Evolutionary conservation across 164 flowering plant species (phyloP), one percentile per base, ranked within the genome.

Genomic region (Stephania yunnanensis): DNA sequence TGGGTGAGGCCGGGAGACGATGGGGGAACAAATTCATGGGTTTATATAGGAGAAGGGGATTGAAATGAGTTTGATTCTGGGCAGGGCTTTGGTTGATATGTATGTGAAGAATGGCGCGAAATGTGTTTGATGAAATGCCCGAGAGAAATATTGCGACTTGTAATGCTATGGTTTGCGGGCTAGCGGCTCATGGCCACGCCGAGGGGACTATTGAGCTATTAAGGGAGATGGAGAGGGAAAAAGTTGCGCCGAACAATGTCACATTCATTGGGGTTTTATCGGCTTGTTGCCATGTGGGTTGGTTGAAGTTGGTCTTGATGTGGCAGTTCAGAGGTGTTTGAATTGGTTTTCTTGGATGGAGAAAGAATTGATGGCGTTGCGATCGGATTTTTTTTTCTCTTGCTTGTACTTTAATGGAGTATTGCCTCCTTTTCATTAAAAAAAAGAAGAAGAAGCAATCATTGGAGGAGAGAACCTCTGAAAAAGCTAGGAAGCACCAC

Each of bases 221-320:
- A 73, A 6, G 69, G 44, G 72, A 76, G 82, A 15, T 89, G 70
- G 78, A 78, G 76, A 77, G 68, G 75, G 81, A 81, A 68, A 52
- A 74, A 10, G 42, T 85, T 42, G 76, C 45, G 15, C 89, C 92
- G 1, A 89, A 86, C 72, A 83, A 82, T 73, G 81, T 82, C 44
- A 88, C 90, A 0, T 82, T 87, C 72, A 87, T 88, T 0, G 90
- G 90, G 46, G 88, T 87, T 70, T 73, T 88, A 74, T 88, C 91
- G 58, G 90, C 90, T n/a, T 89, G 91, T 77, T 88, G 90, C 75
- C 95, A 89, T 80, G 87, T 53, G 90, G 95, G 10, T 74, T 86
- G 74, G 71, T 86, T 50, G 90, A 83, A 71, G 76, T 50, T 65
- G 92, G 94, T n/a, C 69, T 72, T 0, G 73, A 78, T n/a, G 72